Base-by-base conservation (phyloP, 176 grass and related monocot species). In the Oropetium thomaeum region DNA sequence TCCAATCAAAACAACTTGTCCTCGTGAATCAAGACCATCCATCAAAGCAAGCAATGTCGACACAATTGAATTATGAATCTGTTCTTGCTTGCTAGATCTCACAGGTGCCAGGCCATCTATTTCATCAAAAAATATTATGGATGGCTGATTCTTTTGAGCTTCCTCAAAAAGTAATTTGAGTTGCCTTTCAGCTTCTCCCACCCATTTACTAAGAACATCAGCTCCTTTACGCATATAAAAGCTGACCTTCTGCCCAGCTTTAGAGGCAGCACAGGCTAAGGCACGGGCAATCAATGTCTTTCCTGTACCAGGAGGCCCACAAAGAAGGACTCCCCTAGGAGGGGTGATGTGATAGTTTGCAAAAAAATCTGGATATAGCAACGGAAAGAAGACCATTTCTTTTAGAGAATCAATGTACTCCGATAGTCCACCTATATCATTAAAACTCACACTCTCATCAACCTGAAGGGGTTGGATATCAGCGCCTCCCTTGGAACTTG, bases 171-270 rank as follows among this genome's bases (percentile, higher is more conserved):
- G 89, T 80, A 99, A 81, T 70, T 99, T 99, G 34, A 99, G 86
- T 61, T 99, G 96, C 59, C 96, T 96, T 84, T 99, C 96, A 74
- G 96, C 96, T 76, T 99, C 96, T 20, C 96, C 96, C 68, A 99
- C 96, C 96, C 96, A 99, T 85, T 99, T 99, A 77, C 96, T 99
- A 62, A 99, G 85, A 91, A 99, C 96, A 88, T 99, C 96, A 86
- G 96, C 96, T 73, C 96, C 96, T 84, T 99, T 99, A 55, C 96
- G 87, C 96, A 99, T 99, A 73, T 99, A 99, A 88, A 99, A 96
- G 54, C 89, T 99, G 45, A 99, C 96, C 42, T 99, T 99, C 80
- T 99, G 96, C 32, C 96, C 96, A 33, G 96, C 92, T 81, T 92
- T 99, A 69, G 96, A 90, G 59, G 92, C 96, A 53, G 96, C 85